phyloP scores from a whole-genome alignment of 139 green algal species.

The Microglena sp. region DNA sequence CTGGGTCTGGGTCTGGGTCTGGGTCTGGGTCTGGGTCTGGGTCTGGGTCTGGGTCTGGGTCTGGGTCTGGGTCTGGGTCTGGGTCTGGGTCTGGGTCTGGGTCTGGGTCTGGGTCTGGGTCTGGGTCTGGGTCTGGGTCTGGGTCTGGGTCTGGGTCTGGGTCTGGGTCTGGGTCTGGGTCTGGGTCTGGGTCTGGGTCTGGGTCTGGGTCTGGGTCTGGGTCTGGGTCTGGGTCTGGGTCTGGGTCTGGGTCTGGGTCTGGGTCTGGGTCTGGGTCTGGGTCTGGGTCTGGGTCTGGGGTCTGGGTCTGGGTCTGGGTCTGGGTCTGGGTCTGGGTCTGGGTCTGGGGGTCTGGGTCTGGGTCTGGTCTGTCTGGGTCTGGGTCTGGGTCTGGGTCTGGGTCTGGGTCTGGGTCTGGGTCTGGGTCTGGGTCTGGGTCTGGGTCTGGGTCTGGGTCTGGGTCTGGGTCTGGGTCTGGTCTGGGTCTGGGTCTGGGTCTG shows the following conservation, averaged over 20 bases:
- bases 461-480: slow-evolving; percentile 7
- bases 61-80: slow-evolving; percentile 8
- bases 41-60: slow-evolving; percentile 6
- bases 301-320: slow-evolving; percentile 7
- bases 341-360: background rate
- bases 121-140: slow-evolving; percentile 9
- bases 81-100: slow-evolving; percentile 6
- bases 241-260: slow-evolving; percentile 9
- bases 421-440: slow-evolving; percentile 9
- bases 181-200: slow-evolving; percentile 9
- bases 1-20: background rate
- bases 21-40: slow-evolving; percentile 6
- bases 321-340: slow-evolving; percentile 8
- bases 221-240: slow-evolving; percentile 7
- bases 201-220: slow-evolving; percentile 8
- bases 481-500: slow-evolving; percentile 7
- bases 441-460: slow-evolving; percentile 8
- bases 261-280: slow-evolving; percentile 8
- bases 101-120: slow-evolving; percentile 9
- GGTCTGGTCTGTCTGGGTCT: slow-evolving; percentile 1
- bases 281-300: slow-evolving; percentile 7
- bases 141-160: slow-evolving; percentile 7
- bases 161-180: slow-evolving; percentile 8
- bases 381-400: slow-evolving; percentile 8
- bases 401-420: slow-evolving; percentile 8